Evolutionary conservation across 768 basidiomycete genomes (phyloP).

Genomic region (Mycena galericulata): DNA sequence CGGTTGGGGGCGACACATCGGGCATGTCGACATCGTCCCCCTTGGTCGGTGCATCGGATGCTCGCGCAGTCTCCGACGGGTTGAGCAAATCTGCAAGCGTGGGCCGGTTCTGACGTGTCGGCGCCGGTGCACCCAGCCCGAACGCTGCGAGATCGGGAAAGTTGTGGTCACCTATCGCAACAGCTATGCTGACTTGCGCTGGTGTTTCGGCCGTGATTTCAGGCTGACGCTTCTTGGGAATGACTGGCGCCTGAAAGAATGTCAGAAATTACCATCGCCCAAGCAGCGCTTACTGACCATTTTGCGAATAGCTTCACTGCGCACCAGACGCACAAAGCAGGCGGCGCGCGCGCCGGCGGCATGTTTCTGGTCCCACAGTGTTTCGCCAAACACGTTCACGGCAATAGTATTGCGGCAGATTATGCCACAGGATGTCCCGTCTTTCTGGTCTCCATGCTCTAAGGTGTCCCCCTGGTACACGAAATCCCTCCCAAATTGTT

Average conservation of each 20-base stretch:
- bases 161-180: slow-evolving; percentile 7
- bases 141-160: slow-evolving; percentile 1
- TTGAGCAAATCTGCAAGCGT: slow-evolving; percentile 1
- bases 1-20: not conserved
- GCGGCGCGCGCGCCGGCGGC: not conserved
- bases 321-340: not conserved
- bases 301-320: slow-evolving; percentile 4
- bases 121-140: not conserved
- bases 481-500: not conserved
- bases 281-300: not conserved
- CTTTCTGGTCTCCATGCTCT: not conserved
- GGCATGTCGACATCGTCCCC: not conserved
- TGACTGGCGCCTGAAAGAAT: not conserved
- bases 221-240: not conserved
- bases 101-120: not conserved
- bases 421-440: not conserved
- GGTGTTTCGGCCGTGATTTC: not conserved
- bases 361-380: not conserved
- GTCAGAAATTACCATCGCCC: not conserved
- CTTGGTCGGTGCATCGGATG: not conserved
- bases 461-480: slow-evolving; percentile 3
- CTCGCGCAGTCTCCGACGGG: not conserved
- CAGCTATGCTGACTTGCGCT: not conserved
- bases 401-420: not conserved
- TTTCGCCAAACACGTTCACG: not conserved